phyloP scores from a whole-genome alignment of 441 rosid genomes.

The Rhodomyrtus psidioides region DNA sequence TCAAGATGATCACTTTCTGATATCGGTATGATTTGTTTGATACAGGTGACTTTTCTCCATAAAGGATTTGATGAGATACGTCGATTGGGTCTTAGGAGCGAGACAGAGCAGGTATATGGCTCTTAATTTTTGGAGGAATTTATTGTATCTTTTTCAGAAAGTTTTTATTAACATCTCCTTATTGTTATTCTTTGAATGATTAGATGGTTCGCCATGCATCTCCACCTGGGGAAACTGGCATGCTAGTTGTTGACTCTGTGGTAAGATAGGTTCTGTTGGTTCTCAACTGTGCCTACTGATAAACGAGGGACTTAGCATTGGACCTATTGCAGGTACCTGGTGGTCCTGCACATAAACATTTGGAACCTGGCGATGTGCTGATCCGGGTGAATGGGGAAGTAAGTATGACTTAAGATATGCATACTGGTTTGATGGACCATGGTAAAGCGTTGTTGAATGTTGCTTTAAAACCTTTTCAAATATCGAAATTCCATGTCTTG shows the following conservation, averaged over 20 bases:
- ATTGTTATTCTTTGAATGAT: constrained; percentile 6
- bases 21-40: not conserved
- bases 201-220: constrained; percentile 84
- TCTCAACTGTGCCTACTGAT: not conserved
- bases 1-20: not conserved
- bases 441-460: not conserved
- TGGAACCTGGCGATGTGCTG: constrained; percentile 98
- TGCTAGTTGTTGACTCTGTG: constrained; percentile 92
- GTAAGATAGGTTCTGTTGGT: constrained; percentile 26
- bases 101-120: constrained; percentile 79
- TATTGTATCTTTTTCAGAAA: not conserved
- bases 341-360: constrained; percentile 74
- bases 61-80: constrained; percentile 97
- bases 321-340: constrained; percentile 66
- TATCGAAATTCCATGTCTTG: not conserved
- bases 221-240: constrained; percentile 75
- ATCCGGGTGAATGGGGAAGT: constrained; percentile 80
- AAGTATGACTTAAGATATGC: constrained; percentile 16
- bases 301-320: not conserved
- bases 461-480: not conserved
- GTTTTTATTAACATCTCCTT: constrained; percentile 7
- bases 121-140: not conserved
- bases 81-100: constrained; percentile 80
- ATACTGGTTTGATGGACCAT: not conserved
- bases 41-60: constrained; percentile 73